Evolutionary conservation across 2,329 filamentous ascomycete genomes (phyloP).

Genomic region (Ceratocystiopsis sp.): DNA sequence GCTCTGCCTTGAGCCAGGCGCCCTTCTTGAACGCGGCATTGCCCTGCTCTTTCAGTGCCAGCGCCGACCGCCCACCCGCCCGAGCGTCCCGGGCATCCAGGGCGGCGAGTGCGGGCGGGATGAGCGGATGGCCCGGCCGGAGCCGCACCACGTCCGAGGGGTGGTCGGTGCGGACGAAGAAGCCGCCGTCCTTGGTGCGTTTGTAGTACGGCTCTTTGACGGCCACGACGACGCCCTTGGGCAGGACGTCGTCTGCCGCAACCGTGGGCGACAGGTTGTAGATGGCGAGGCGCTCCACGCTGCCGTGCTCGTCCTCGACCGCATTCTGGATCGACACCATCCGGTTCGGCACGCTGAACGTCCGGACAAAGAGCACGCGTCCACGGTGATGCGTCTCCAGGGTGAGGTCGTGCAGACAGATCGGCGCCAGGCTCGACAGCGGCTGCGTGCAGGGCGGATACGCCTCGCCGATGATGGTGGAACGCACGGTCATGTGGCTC

Average conservation of each 20-base stretch:
- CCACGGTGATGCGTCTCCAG: constrained; percentile 9
- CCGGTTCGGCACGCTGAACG: constrained; percentile 2
- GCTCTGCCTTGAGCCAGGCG: not conserved
- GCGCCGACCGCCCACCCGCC: not conserved
- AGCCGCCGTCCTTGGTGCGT: constrained; percentile 14
- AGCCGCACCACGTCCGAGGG: constrained; percentile 17
- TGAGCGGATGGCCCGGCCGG: constrained; percentile 14
- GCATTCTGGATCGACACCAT: constrained; percentile 17
- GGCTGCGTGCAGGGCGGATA: constrained; percentile 6
- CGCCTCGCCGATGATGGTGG: constrained; percentile 2
- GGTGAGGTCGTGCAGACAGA: constrained; percentile 4
- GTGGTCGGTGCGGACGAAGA: constrained; percentile 19
- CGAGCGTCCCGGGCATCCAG: not conserved
- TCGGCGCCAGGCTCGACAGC: constrained; percentile 3
- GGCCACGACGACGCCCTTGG: constrained; percentile 10
- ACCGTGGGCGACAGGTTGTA: constrained; percentile 1
- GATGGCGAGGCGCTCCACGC: constrained; percentile 69
- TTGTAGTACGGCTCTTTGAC: constrained; percentile 21
- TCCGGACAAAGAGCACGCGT: constrained; percentile 3
- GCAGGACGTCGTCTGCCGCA: not conserved
- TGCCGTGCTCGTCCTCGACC: constrained; percentile 58
- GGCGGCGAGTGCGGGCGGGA: constrained; percentile 10
- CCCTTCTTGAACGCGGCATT: constrained; percentile 3
- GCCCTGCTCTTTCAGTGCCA: constrained; percentile 5
- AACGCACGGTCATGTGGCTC: not conserved